Conservation (phyloP, 305 asterid species). For the Withania somnifera region DNA sequence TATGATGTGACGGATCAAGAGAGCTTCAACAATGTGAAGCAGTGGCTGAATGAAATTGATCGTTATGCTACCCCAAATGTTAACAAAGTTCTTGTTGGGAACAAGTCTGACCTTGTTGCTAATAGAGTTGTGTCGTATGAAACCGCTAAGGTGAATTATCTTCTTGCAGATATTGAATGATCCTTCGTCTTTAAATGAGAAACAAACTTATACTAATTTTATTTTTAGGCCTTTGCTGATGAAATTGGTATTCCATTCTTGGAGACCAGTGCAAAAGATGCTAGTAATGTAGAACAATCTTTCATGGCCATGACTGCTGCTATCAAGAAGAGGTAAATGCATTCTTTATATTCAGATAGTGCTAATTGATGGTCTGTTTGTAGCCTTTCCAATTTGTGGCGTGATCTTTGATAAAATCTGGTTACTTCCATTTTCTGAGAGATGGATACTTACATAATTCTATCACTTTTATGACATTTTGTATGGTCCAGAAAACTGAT, state of each 20-base stretch:
- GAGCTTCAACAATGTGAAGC: conserved; percentile 11
- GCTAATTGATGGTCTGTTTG: neutral
- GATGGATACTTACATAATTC: neutral
- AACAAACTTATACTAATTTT: neutral
- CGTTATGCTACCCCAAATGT: conserved; percentile 10
- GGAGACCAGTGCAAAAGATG: conserved; percentile 15
- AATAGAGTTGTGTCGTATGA: conserved; percentile 8
- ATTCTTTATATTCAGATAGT: neutral
- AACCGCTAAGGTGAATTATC: conserved; percentile 8
- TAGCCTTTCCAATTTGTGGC: neutral
- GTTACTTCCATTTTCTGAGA: neutral
- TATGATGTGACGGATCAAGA: conserved; percentile 9
- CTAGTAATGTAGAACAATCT: conserved; percentile 6
- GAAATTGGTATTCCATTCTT: conserved; percentile 12
- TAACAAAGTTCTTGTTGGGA: conserved; percentile 11
- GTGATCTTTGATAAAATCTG: neutral
- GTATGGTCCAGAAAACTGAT: neutral
- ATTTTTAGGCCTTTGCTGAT: conserved; percentile 12
- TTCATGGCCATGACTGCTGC: conserved; percentile 14
- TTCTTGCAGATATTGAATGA: neutral
- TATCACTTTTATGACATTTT: neutral
- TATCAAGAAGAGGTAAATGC: conserved; percentile 5
- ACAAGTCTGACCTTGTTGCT: conserved; percentile 7
- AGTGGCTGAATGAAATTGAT: conserved; percentile 11
- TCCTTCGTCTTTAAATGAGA: neutral